Base-by-base conservation (phyloP, 2,329 filamentous ascomycete species). In the Capronia coronata region DNA sequence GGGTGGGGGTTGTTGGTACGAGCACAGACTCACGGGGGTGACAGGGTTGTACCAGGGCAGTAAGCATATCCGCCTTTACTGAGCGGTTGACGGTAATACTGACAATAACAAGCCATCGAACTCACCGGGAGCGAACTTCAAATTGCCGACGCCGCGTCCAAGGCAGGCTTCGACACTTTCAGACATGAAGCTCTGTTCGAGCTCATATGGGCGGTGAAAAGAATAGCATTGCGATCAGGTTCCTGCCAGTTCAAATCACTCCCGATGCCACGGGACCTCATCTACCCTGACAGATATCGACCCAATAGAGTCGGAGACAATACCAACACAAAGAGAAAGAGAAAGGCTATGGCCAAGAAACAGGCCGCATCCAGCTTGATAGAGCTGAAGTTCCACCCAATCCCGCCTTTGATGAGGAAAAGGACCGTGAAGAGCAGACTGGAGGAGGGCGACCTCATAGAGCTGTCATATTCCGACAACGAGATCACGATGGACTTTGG, bases 251-350 rank as follows among this genome's bases (percentile, higher is more conserved):
- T 34, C 16, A 27, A 25, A 25, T 19, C 13, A 19, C 4, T 29
- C 16, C 38, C 23, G 38, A 14, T 30, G 2, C 51, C 49, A 23
- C 43, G 22, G 18, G 9, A 52, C 32, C 43, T 54, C 11, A 48
- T 59, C 18, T 60, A 60, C 37, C 58, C 58, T 29, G 56, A 60
- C 34, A 49, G 52, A 43, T 59, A 59, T 53, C 52, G 58, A n/a
- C 56, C 58, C 2, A 47, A 43, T 16, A 50, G 49, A 2, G n/a
- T 37, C 16, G 46, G 48, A 19, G 52, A 56, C 14, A 37, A 37
- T 19, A 18, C 29, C 22, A 59, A 58, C 22, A 55, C 49, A 18
- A 58, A 37, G n/a, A 52, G 42, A 30, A 58, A 52, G 45, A 48
- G 49, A 22, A 44, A 51, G 21, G 16, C 48, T 9, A 37, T 22